Evolutionary conservation across 371 early-diverging fungal species (phyloP).

Genomic region (Mortierella sp.): DNA sequence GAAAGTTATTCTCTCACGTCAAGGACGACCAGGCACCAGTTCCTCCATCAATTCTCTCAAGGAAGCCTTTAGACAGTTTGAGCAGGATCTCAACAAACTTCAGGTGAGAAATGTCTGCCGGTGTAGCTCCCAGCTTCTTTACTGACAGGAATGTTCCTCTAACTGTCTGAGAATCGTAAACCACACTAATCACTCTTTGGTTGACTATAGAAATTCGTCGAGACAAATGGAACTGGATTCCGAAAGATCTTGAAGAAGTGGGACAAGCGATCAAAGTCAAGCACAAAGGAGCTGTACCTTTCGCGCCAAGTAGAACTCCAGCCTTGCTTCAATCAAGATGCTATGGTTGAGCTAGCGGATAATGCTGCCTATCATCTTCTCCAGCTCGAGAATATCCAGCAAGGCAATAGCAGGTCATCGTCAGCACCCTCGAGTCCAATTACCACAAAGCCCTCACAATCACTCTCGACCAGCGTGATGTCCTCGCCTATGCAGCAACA

Average conservation of each 20-base stretch:
- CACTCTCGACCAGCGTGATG: constrained; percentile 1
- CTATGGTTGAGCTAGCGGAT: constrained; percentile 90
- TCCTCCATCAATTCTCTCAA: constrained; percentile 76
- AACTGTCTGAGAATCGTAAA: neutral
- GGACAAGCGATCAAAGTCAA: constrained; percentile 96
- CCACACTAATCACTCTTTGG: too few species aligned
- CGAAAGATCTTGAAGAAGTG: constrained; percentile 98
- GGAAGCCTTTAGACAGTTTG: constrained; percentile 92
- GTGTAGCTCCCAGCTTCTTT: too few species aligned
- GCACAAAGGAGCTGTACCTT: constrained; percentile 95
- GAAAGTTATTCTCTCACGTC: constrained; percentile 72
- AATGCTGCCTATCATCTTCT: constrained; percentile 67
- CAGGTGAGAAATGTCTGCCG: too few species aligned
- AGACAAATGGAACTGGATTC: constrained; percentile 95
- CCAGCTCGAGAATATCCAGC: constrained; percentile 47
- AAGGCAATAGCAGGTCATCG: constrained; percentile 44
- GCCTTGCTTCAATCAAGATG: constrained; percentile 94
- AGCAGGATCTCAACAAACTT: constrained; percentile 93
- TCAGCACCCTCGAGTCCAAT: constrained; percentile 28
- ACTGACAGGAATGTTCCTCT: too few species aligned
- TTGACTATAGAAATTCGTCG: constrained; percentile 89
- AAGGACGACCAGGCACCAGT: constrained; percentile 68
- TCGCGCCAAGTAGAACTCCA: constrained; percentile 95
- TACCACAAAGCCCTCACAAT: constrained; percentile 38
- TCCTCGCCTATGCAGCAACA: constrained; percentile 32